A percentile compares a stretch with the other conserved stretches of the same genome.
These are phyloP conservation scores for Chaetomium olivaceum DNA, from an alignment of 2,329 filamentous ascomycete species.

Conservation along the genomic window DNA sequence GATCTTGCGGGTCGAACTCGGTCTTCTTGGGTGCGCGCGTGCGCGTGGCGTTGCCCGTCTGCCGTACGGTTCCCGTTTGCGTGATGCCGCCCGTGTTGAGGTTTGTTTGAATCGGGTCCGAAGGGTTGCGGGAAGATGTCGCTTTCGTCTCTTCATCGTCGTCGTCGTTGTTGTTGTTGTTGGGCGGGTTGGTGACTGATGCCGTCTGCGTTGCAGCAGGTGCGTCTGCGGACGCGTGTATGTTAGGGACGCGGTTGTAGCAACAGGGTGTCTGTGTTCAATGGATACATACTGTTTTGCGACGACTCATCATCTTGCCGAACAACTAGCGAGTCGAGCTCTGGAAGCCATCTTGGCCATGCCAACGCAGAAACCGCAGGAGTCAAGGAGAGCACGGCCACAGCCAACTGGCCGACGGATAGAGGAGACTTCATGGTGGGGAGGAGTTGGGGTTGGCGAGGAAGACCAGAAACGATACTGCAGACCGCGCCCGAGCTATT, in stretches of 20 bases:
- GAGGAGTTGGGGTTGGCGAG: slow-evolving; percentile 3
- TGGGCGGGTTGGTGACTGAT: slow-evolving; percentile 24
- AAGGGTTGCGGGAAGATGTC: slow-evolving; percentile 20
- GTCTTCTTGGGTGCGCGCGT: slow-evolving; percentile 38
- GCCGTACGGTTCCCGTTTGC: slow-evolving; percentile 20
- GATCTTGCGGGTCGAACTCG: slow-evolving; percentile 48
- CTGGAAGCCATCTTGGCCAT: slow-evolving; percentile 59
- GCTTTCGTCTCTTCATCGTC: slow-evolving; percentile 6
- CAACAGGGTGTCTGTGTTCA: neutral
- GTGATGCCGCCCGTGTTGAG: slow-evolving; percentile 31
- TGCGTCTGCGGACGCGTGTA: slow-evolving; percentile 3
- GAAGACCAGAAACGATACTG: neutral
- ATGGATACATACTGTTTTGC: neutral
- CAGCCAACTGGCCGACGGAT: slow-evolving; percentile 49
- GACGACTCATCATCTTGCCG: slow-evolving; percentile 42
- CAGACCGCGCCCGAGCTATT: slow-evolving; percentile 3
- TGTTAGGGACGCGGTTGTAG: slow-evolving; percentile 4
- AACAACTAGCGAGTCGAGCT: slow-evolving; percentile 54
- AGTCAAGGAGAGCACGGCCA: slow-evolving; percentile 54
- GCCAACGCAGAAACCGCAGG: slow-evolving; percentile 51
- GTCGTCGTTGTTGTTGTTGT: slow-evolving; percentile 30
- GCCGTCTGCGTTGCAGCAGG: slow-evolving; percentile 24
- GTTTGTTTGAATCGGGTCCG: slow-evolving; percentile 25
- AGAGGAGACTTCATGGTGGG: slow-evolving; percentile 51
- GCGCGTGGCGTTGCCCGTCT: slow-evolving; percentile 34